These are phyloP conservation scores for Paspalum vaginatum DNA, from an alignment of 176 grass and related monocot species.

Conservation along the genomic window DNA sequence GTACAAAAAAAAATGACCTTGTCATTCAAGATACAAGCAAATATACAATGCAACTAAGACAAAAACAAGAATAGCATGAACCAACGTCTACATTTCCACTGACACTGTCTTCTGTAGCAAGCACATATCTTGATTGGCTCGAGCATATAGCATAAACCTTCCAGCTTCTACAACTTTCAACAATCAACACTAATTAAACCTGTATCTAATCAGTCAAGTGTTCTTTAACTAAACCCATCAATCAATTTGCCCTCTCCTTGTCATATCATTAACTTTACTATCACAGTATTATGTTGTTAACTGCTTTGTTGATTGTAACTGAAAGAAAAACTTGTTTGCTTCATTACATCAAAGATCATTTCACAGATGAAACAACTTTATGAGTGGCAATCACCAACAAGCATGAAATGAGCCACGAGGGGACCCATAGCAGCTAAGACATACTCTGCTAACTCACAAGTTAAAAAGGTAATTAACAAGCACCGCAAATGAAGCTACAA, in stretches of 20 bases:
- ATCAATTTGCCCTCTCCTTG: background rate
- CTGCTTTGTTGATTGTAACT: background rate
- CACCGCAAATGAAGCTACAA: background rate
- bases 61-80: background rate
- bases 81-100: background rate
- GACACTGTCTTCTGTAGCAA: background rate
- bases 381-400: background rate
- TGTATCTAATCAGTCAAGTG: background rate
- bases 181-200: background rate
- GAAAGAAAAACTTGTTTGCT: background rate
- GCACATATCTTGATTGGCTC: background rate
- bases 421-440: background rate
- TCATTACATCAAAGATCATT: background rate
- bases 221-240: background rate
- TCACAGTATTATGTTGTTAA: background rate
- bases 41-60: background rate
- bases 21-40: slow-evolving; percentile 1
- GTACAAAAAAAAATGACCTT: background rate
- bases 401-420: background rate
- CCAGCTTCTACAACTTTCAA: background rate
- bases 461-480: background rate
- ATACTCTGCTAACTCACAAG: background rate
- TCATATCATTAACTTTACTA: background rate
- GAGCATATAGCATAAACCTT: background rate
- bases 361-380: background rate